Evolutionary conservation across 768 basidiomycete genomes (phyloP), one percentile per base, ranked within the genome.

Genomic region (Mycena kentingensis): DNA sequence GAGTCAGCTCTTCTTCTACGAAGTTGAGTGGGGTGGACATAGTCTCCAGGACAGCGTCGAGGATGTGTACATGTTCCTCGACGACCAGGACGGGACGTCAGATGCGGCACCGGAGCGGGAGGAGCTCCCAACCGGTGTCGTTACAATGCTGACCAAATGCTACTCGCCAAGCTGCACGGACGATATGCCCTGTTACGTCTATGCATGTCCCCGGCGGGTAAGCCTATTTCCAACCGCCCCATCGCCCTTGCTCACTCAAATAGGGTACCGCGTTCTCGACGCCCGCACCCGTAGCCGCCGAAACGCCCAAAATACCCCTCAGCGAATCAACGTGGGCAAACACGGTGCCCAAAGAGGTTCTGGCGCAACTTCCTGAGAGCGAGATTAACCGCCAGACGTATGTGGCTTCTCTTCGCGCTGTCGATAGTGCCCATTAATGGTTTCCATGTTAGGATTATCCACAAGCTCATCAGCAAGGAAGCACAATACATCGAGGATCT

Each of bases 1-100:
- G 65, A 87, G 83, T 51, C 93, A 96, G 66, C 78, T 98, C 4
- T 98, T 93, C 77, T 95, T 97, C 69, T 92, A 93, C 65, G 96
- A 98, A 67, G 94, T 98, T 6, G 94, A 98, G 65, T 96, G 94
- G 91, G 92, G 88, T 27, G 84, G 85, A 45, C 83, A 85, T 18
- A 77, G 85, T 1, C 71, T 97, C 49, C 84, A 88, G 51, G 93
- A 95, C 63, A 86, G 89, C 3, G 89, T 95, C 4, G 93, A 95
- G 63, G 92, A 95, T 56, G 93, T 97, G 6, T 97, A 90, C 71
- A 90, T 88, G 78, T 96, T 97, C 69, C 74, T 91, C 64, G 92
- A 92, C 52, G 93, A 95, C 57, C 77, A 80, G 32, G 85, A 86
- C 49, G 85, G 85, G 22, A 69, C 70, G 21, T 82, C 82, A 2